Conservation (phyloP, 768 basidiomycete species). For the Erythrobasidium yunnanense region DNA sequence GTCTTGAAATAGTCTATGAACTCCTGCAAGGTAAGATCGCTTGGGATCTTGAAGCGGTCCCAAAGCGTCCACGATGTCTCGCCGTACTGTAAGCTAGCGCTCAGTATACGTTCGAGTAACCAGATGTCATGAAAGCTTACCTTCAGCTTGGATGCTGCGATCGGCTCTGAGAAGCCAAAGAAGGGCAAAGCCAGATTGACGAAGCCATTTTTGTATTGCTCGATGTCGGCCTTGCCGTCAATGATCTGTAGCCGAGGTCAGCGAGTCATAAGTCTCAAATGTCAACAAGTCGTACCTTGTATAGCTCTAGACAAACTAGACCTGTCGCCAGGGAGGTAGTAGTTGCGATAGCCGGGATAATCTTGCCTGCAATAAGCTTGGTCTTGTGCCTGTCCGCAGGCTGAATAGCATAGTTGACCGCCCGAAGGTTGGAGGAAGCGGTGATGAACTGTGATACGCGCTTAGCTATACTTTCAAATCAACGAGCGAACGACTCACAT, state of each 20-base stretch:
- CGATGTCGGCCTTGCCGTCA: conserved; percentile 83
- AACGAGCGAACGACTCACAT: conserved; percentile 41
- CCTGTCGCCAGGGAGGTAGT: conserved; percentile 94
- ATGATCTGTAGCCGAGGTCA: conserved; percentile 56
- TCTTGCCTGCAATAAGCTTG: conserved; percentile 90
- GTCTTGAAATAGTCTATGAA: conserved; percentile 73
- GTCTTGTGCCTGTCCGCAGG: conserved; percentile 80
- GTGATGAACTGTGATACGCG: conserved; percentile 59
- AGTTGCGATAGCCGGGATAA: conserved; percentile 98
- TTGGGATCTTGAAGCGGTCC: conserved; percentile 89
- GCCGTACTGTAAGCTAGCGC: conserved; percentile 54
- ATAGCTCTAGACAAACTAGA: conserved; percentile 86
- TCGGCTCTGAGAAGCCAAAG: conserved; percentile 98
- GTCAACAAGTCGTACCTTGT: conserved; percentile 56
- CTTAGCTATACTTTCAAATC: not conserved
- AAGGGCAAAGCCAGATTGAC: conserved; percentile 94
- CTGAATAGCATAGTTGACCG: conserved; percentile 82
- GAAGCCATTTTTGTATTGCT: conserved; percentile 96
- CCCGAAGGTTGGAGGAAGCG: conserved; percentile 84
- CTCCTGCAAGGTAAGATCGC: conserved; percentile 76
- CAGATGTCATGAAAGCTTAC: conserved; percentile 39
- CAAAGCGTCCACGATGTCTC: conserved; percentile 89
- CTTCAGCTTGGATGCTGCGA: conserved; percentile 75
- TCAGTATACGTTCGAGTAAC: too few relatives aligned
- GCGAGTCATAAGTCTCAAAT: not conserved